These are phyloP conservation scores for Trichoderma afroharzianum DNA, from an alignment of 2,329 filamentous ascomycete species.

Conservation along the genomic window DNA sequence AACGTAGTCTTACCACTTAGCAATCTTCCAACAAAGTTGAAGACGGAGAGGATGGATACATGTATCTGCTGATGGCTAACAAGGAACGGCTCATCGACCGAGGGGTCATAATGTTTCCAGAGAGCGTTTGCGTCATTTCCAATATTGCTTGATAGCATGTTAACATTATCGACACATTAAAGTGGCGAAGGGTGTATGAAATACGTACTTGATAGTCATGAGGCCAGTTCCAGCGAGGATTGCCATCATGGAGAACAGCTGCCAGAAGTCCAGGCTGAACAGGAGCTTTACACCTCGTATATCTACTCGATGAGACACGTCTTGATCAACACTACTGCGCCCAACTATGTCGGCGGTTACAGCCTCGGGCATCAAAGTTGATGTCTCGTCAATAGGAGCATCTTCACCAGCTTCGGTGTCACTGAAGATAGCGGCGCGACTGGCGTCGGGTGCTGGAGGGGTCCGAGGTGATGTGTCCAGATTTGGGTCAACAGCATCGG, in stretches of 20 bases:
- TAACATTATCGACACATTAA: conserved; percentile 1
- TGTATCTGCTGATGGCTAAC: conserved; percentile 82
- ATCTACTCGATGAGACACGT: conserved; percentile 80
- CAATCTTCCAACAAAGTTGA: conserved; percentile 79
- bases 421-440: neutral
- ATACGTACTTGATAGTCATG: conserved; percentile 95
- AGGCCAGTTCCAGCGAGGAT: conserved; percentile 89
- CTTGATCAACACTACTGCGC: conserved; percentile 63
- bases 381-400: conserved; percentile 65
- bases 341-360: conserved; percentile 50
- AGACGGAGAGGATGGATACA: conserved; percentile 88
- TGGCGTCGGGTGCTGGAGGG: neutral
- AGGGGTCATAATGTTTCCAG: conserved; percentile 80
- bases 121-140: conserved; percentile 84
- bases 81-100: conserved; percentile 69
- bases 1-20: conserved; percentile 56
- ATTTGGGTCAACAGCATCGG: neutral
- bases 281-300: conserved; percentile 79
- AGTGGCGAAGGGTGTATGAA: neutral
- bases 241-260: conserved; percentile 81
- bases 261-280: conserved; percentile 77
- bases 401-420: conserved; percentile 24
- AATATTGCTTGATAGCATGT: conserved; percentile 66
- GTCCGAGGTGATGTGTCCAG: neutral
- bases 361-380: conserved; percentile 70